Percentiles rank a stretch among this genome's conserved stretches.
Conservation (phyloP, 257 asterid species). For the Solanum tarapatanum region DNA sequence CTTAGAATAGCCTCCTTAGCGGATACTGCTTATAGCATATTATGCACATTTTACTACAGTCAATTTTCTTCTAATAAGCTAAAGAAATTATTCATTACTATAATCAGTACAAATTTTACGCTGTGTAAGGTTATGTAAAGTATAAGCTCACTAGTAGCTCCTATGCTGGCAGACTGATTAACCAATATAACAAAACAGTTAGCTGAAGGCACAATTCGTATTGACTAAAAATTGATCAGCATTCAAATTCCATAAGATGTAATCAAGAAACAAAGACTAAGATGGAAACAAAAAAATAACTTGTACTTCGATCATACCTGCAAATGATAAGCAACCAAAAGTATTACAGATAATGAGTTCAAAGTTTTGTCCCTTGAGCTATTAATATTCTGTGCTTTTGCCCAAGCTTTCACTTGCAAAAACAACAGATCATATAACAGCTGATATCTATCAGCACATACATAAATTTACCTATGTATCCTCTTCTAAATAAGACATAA, state of each 20-base stretch:
- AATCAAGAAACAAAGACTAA: background rate
- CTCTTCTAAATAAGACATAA: background rate
- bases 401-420: slow-evolving; percentile 85
- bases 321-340: slow-evolving; percentile 80
- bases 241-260: background rate
- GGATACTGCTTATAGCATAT: no score
- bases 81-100: background rate
- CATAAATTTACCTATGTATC: background rate
- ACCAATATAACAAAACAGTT: no score
- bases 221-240: background rate
- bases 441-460: background rate
- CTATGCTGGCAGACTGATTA: no score
- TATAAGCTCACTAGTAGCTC: no score
- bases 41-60: background rate
- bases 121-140: no score
- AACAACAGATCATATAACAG: background rate
- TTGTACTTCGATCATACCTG: slow-evolving; percentile 39
- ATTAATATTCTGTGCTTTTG: slow-evolving; percentile 66
- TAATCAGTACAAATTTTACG: background rate
- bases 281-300: background rate
- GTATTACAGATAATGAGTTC: slow-evolving; percentile 75
- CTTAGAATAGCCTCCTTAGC: no score
- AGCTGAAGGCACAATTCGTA: background rate
- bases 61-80: background rate
- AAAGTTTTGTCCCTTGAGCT: slow-evolving; percentile 74